Base-by-base conservation (phyloP, 2,329 filamentous ascomycete species). In the Aureobasidium sp. region DNA sequence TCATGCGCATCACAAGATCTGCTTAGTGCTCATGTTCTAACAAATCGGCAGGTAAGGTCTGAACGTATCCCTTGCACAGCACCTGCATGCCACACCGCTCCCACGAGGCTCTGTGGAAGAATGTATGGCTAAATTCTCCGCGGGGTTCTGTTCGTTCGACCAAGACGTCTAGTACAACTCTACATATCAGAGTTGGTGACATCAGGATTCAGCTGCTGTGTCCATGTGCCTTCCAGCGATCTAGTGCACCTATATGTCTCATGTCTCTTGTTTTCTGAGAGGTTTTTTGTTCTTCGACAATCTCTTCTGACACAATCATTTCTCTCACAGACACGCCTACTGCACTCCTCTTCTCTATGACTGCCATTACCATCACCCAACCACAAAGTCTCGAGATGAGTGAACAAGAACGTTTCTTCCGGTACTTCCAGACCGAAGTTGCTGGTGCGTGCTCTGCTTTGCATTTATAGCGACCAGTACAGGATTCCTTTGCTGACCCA, bases 391-490 rank as follows among this genome's bases (percentile, higher is more conserved):
- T 47, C 27, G 39, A 63, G 37, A 51, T 63, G 47, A 51, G 45
- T 58, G 41, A 44, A 25, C 62, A 63, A 41, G 55, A 93, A 70
- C 85, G 85, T 41, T 96, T 96, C 78, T 92, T 93, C 73, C 84
- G 86, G 68, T 88, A 91, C 71, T 96, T 96, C 70, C 87, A 90
- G 67, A 82, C 86, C 68, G 87, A 89, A 74, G 84, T 89, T 57
- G 84, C 84, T 51, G 82, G 90, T 91, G 77, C 64, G 67, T 73
- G 79, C 12, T 9, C 44, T 48, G 20, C 15, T 31, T 12, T 51
- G 1, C 20, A 9, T 55, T 42, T 37, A 8, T 15, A 55, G 29
- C 47, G n/a, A 48, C 4, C 48, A 20, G 14, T 34, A 20, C 27
- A n/a, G 15, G 5, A 15, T 8, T 34, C 12, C 14, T 44, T 44